Percentiles rank a stretch among this genome's conserved stretches.
phyloP scores from a whole-genome alignment of 2,329 filamentous ascomycete species.

The Alternaria consortialis region DNA sequence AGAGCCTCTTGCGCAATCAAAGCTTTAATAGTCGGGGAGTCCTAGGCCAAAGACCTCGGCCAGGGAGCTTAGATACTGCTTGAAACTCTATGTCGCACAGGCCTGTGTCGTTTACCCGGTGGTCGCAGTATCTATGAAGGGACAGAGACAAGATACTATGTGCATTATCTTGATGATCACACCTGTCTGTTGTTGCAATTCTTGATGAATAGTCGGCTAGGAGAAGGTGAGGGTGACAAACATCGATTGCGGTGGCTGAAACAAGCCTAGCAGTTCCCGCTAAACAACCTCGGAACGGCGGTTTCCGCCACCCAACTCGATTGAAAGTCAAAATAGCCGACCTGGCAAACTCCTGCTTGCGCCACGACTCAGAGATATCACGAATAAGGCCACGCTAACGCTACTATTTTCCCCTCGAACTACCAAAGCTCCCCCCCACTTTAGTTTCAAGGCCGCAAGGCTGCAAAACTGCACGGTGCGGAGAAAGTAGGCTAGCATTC shows the following conservation, averaged over 20 bases:
- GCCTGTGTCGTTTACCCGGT: background rate
- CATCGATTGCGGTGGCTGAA: background rate
- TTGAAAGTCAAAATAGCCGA: background rate
- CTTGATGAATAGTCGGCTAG: background rate
- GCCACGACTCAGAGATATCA: background rate
- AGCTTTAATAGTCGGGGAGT: conserved; percentile 2
- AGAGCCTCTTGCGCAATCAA: conserved; percentile 4
- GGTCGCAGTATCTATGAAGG: background rate
- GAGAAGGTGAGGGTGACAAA: background rate
- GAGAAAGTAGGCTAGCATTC: background rate
- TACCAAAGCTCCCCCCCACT: background rate
- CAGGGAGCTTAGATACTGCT: background rate
- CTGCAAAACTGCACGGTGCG: background rate
- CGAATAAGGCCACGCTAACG: conserved; percentile 1
- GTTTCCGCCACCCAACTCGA: background rate
- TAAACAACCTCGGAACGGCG: background rate
- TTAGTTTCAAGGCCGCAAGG: conserved; percentile 5
- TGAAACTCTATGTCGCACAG: background rate
- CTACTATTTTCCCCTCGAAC: conserved; percentile 2
- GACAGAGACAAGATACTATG: background rate
- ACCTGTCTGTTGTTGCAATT: background rate
- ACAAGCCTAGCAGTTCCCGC: background rate
- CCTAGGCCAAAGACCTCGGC: conserved; percentile 2
- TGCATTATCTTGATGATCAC: background rate
- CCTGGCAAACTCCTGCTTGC: background rate